A percentile compares a stretch with the other conserved stretches of the same genome.
phyloP scores from a whole-genome alignment of 192 early-diverging fungal species.

The Linnemannia zychae region DNA sequence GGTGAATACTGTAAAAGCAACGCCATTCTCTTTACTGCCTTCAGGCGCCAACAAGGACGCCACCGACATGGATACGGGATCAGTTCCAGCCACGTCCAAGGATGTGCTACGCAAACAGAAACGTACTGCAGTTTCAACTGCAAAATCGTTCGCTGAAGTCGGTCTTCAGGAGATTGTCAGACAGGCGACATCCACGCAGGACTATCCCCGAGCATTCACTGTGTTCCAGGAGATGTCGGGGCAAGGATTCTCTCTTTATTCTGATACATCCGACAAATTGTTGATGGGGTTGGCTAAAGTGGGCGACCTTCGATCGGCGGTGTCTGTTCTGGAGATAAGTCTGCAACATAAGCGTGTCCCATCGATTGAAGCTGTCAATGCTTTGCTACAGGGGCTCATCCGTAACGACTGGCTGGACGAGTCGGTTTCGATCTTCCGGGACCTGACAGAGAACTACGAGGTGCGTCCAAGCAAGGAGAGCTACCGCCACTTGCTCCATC shows the following conservation, averaged over 20 bases:
- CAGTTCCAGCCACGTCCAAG: neutral
- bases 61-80: neutral
- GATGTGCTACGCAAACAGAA: conserved; percentile 6
- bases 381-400: conserved; percentile 22
- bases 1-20: conserved; percentile 15
- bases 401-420: conserved; percentile 30
- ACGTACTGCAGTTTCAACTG: neutral
- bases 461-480: conserved; percentile 25
- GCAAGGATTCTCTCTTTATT: conserved; percentile 1
- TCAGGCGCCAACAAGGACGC: neutral
- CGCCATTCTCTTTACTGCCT: neutral
- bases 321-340: conserved; percentile 9
- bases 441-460: conserved; percentile 38
- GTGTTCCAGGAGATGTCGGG: conserved; percentile 27
- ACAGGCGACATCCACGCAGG: conserved; percentile 14
- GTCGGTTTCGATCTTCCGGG: conserved; percentile 37
- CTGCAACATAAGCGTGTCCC: conserved; percentile 34
- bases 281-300: conserved; percentile 10
- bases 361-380: conserved; percentile 31
- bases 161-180: conserved; percentile 35
- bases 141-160: conserved; percentile 19
- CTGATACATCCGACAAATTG: conserved; percentile 14
- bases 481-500: conserved; percentile 22
- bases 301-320: conserved; percentile 18
- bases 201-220: conserved; percentile 17